Evolutionary conservation across 208 protist species (phyloP).

Genomic region (Angomonas deanei): DNA sequence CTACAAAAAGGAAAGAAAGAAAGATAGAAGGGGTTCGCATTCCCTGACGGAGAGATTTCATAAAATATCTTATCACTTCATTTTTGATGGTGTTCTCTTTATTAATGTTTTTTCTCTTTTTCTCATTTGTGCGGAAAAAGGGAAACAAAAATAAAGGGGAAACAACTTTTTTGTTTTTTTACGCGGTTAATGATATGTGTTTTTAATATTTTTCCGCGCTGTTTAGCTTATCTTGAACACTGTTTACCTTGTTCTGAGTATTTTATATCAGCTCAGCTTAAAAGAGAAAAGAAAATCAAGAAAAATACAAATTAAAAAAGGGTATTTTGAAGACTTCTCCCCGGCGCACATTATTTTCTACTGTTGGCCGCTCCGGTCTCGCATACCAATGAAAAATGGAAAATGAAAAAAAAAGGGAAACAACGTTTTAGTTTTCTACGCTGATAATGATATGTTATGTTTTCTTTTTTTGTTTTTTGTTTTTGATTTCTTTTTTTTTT

Average conservation of each 20-base stretch:
- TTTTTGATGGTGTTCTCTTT: background rate
- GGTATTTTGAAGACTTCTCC: too few species aligned
- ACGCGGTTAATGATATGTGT: background rate
- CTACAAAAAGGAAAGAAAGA: background rate
- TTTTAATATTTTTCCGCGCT: background rate
- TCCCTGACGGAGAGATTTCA: background rate
- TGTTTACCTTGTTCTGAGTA: too few species aligned
- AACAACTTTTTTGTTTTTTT: background rate
- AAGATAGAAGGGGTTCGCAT: background rate
- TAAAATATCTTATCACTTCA: background rate
- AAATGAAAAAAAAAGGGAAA: background rate
- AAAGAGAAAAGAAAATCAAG: too few species aligned
- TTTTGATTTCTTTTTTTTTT: conserved; percentile 8
- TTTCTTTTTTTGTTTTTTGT: conserved; percentile 2
- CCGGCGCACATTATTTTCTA: background rate
- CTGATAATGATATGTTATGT: background rate
- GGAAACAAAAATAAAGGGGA: background rate
- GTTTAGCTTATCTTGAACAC: background rate
- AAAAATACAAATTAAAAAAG: too few species aligned
- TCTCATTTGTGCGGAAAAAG: background rate
- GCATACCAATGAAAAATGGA: too few species aligned
- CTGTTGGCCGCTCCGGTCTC: background rate
- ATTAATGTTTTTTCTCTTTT: background rate
- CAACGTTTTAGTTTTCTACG: background rate
- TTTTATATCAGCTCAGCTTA: too few species aligned